phyloP scores from a whole-genome alignment of 139 green algal genomes.

The Volvox reticuliferus region DNA sequence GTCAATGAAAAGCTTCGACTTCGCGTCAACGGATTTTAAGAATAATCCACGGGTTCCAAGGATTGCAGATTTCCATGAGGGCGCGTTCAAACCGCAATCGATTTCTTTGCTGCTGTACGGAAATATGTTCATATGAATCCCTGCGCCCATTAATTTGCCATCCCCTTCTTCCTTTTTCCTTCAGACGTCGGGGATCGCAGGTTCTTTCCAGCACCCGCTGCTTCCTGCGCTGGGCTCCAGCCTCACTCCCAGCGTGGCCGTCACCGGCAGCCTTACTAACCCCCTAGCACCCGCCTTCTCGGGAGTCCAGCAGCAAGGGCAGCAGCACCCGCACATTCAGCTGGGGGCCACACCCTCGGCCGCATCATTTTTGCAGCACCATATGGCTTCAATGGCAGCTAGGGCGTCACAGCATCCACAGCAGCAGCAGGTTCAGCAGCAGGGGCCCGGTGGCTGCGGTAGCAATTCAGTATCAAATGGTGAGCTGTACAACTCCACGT shows the following conservation, averaged over 20 bases:
- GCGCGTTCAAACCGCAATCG: too few species aligned
- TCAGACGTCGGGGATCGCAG: conserved; percentile 15
- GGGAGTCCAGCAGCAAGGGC: background rate
- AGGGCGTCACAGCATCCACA: conserved; percentile 11
- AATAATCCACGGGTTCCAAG: too few species aligned
- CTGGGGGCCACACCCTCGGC: conserved; percentile 44
- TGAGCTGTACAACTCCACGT: background rate
- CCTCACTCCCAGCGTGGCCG: background rate
- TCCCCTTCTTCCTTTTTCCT: too few species aligned
- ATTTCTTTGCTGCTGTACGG: too few species aligned
- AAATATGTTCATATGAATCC: too few species aligned
- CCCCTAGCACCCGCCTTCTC: background rate
- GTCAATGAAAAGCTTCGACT: too few species aligned
- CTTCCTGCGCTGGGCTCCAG: conserved; percentile 33
- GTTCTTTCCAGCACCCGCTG: conserved; percentile 3
- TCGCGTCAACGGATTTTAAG: too few species aligned
- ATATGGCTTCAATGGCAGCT: conserved; percentile 25
- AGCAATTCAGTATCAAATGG: background rate
- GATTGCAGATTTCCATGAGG: too few species aligned
- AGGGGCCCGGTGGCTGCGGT: conserved; percentile 4
- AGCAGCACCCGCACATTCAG: conserved; percentile 37
- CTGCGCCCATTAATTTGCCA: too few species aligned
- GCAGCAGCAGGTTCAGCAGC: conserved; percentile 24
- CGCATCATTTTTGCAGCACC: conserved; percentile 33
- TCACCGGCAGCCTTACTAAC: background rate